phyloP scores from a whole-genome alignment of 73 alveolate genomes.

The Uronychia setigera region DNA sequence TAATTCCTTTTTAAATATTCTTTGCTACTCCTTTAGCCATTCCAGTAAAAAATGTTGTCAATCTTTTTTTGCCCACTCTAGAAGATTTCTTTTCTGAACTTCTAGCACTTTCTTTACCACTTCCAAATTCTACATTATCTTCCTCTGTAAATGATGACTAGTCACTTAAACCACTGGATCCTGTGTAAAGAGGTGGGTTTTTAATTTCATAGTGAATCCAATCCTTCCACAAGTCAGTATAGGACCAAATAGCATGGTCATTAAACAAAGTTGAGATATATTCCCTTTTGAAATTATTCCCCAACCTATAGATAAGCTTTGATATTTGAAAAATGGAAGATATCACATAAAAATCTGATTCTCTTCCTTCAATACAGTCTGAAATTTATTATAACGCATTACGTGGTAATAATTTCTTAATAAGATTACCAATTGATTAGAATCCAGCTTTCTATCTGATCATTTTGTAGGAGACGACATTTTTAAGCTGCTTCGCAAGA shows the following conservation, averaged over 20 bases:
- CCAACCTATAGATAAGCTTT: background rate
- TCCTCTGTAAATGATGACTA: background rate
- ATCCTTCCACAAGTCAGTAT: background rate
- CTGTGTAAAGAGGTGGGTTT: background rate
- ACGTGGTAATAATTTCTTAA: background rate
- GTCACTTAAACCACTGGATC: background rate
- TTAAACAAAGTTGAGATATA: background rate
- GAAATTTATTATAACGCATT: background rate
- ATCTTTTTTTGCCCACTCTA: background rate
- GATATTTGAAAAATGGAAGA: background rate
- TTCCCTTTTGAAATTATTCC: background rate
- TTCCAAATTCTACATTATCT: background rate
- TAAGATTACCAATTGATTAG: background rate
- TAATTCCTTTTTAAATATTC: background rate
- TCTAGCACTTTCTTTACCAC: background rate
- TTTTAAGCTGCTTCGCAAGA: background rate
- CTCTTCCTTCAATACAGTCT: background rate
- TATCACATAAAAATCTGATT: background rate
- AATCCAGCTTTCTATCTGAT: background rate
- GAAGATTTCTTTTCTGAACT: background rate
- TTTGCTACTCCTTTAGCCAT: background rate
- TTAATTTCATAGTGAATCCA: background rate
- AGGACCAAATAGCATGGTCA: background rate
- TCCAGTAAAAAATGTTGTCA: background rate
- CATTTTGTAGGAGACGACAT: background rate